Evolutionary conservation across 2,329 filamentous ascomycete species (phyloP).

Genomic region (Colletotrichum phormii): DNA sequence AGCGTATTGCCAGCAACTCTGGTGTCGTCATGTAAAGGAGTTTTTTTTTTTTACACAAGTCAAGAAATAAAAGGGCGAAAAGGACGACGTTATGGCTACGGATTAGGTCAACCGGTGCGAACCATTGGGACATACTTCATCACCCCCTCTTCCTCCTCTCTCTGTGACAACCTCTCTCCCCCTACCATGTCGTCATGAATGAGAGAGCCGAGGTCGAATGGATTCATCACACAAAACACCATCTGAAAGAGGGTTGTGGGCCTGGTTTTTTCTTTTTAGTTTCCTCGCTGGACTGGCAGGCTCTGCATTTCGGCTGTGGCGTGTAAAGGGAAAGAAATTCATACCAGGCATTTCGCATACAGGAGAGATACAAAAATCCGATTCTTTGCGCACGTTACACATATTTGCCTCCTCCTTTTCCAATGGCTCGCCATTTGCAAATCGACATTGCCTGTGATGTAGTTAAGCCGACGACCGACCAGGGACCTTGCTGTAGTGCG

Average conservation of each 20-base stretch:
- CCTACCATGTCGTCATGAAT: neutral
- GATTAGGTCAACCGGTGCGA: conserved; percentile 37
- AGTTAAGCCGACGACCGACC: no score
- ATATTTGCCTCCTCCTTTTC: neutral
- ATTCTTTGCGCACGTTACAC: conserved; percentile 39
- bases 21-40: conserved; percentile 97
- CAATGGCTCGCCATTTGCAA: neutral
- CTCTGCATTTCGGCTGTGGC: conserved; percentile 66
- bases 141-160: conserved; percentile 7
- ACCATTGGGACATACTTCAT: conserved; percentile 31
- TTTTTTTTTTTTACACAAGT: conserved; percentile 37
- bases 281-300: conserved; percentile 57
- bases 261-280: conserved; percentile 40
- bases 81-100: conserved; percentile 38
- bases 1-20: conserved; percentile 99
- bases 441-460: neutral
- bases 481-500: no score
- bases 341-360: conserved; percentile 64
- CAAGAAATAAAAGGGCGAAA: conserved; percentile 37
- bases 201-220: neutral
- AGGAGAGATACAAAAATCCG: conserved; percentile 50
- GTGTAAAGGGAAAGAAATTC: conserved; percentile 60
- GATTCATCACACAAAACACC: conserved; percentile 9
- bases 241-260: conserved; percentile 28
- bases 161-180: conserved; percentile 1